Percentiles rank a stretch among this genome's conserved stretches.
Conservation (phyloP, 148 eudicot genomes). For the Persicaria maculosa region DNA sequence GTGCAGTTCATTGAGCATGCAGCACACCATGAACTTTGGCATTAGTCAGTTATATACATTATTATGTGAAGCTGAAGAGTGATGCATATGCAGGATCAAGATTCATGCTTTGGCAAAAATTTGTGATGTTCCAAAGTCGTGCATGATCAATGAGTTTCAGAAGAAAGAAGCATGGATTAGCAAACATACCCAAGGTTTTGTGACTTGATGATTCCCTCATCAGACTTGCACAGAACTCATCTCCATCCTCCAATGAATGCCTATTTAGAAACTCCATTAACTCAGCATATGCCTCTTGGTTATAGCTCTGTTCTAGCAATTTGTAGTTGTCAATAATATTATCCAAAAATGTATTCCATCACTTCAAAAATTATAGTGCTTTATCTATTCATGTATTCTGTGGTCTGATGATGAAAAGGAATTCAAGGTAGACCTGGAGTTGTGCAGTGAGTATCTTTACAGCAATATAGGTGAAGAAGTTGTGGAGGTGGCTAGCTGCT, state of each 20-base stretch:
- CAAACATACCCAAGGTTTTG: conserved; percentile 48
- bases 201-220: conserved; percentile 73
- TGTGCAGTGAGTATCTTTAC: conserved; percentile 79
- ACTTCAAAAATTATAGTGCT: neutral
- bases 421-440: conserved; percentile 45
- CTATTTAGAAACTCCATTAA: conserved; percentile 64
- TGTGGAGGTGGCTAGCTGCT: conserved; percentile 76
- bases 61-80: neutral
- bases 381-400: neutral
- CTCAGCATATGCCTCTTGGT: conserved; percentile 66
- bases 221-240: conserved; percentile 67
- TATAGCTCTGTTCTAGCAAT: conserved; percentile 61
- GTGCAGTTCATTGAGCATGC: neutral
- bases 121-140: no score
- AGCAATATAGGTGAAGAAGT: conserved; percentile 80
- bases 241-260: conserved; percentile 72
- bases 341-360: neutral
- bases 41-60: neutral
- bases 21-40: neutral
- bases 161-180: no score
- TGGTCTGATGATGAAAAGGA: neutral
- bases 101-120: conserved; percentile 64
- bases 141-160: no score
- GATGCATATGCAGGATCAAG: neutral
- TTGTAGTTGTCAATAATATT: neutral